A percentile compares a stretch with the other conserved stretches of the same genome.
Conservation (phyloP, 495 filamentous ascomycete genomes). For the Articulospora tetracladia region DNA sequence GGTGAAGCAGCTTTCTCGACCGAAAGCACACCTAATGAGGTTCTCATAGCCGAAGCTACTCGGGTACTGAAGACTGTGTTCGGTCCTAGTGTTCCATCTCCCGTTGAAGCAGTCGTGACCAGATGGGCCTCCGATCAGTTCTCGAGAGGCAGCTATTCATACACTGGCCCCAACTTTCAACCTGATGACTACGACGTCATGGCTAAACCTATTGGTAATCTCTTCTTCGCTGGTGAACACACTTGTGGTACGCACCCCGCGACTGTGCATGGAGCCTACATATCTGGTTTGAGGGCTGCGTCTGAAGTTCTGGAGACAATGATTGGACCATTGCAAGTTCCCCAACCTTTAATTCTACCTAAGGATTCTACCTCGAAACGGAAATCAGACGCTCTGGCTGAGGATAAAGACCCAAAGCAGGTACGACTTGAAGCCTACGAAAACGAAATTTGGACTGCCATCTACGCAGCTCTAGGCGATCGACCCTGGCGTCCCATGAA, state of each 20-base stretch:
- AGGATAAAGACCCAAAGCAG: constrained; percentile 42
- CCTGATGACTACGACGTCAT: constrained; percentile 91
- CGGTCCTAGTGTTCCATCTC: constrained; percentile 54
- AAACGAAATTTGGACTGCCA: constrained; percentile 61
- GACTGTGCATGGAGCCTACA: constrained; percentile 94
- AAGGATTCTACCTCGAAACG: constrained; percentile 53
- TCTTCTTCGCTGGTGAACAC: constrained; percentile 96
- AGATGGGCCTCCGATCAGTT: constrained; percentile 89
- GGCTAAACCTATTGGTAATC: constrained; percentile 78
- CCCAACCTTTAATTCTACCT: constrained; percentile 67
- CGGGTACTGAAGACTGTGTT: constrained; percentile 64
- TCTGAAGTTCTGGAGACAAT: constrained; percentile 76
- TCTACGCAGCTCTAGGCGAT: constrained; percentile 66
- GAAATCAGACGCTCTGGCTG: constrained; percentile 35
- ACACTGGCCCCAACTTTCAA: constrained; percentile 72
- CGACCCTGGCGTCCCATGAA: constrained; percentile 67
- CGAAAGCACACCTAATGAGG: constrained; percentile 67
- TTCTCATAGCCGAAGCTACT: constrained; percentile 76
- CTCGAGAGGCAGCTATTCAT: constrained; percentile 90
- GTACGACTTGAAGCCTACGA: constrained; percentile 66
- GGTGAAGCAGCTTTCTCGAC: constrained; percentile 90
- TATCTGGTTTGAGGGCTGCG: constrained; percentile 86
- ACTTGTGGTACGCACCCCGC: constrained; percentile 94
- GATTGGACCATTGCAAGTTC: constrained; percentile 74
- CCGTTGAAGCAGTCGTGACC: constrained; percentile 87